Evolutionary conservation across 2,329 filamentous ascomycete genomes (phyloP), one percentile per base, ranked within the genome.

Genomic region (Aureobasidium subglaciale): DNA sequence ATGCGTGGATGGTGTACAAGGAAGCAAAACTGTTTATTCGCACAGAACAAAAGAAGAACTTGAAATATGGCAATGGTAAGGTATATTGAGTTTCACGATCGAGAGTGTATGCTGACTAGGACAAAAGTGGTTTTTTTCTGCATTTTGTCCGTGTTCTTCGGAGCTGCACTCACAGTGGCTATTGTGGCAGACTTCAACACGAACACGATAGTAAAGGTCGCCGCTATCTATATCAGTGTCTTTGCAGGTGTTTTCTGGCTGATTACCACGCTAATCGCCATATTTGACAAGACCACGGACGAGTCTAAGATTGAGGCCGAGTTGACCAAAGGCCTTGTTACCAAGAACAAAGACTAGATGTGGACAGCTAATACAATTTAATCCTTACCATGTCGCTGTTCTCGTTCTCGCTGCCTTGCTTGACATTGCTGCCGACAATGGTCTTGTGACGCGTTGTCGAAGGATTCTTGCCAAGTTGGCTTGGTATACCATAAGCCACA

Each of bases 1-100:
- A 60, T 15, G 59, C 54, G 6, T 61, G 60, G 60, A 48, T 58
- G 15, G 18, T 61, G 15, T 61, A 58, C 49, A 55, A 57, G 27
- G 59, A 59, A 15, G 48, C 56, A 1, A 53, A 49, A 13, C 7
- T 57, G 1, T 37, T 46, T 2, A 32, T n/a, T 55, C 20, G 32
- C 29, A 24, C 34, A 49, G n/a, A 46, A 56, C 30, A 45, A 45
- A n/a, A n/a, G n/a, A n/a, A n/a, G n/a, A n/a, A n/a, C n/a, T n/a
- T n/a, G n/a, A n/a, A n/a, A n/a, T n/a, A n/a, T n/a, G n/a, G n/a
- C n/a, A n/a, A n/a, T n/a, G n/a, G n/a, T n/a, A n/a, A n/a, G n/a
- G n/a, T n/a, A n/a, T n/a, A n/a, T n/a, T n/a, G n/a, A n/a, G n/a
- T n/a, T n/a, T n/a, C n/a, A n/a, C n/a, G n/a, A n/a, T n/a, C n/a